Evolutionary conservation across 768 basidiomycete genomes (phyloP).

Genomic region (Suillus americanus): DNA sequence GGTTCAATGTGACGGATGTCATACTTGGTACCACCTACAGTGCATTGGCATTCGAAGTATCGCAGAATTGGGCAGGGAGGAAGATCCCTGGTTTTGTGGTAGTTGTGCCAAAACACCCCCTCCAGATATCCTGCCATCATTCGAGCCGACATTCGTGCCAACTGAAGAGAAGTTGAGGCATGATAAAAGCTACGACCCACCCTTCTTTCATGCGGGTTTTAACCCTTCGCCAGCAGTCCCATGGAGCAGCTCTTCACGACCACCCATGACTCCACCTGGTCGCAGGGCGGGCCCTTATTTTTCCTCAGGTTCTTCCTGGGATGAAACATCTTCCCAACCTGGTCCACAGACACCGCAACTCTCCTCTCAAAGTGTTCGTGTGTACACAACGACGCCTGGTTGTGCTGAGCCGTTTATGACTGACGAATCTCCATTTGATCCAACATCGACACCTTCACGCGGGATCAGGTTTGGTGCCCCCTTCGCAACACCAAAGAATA

Average conservation of each 20-base stretch:
- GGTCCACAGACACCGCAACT: slow-evolving; percentile 58
- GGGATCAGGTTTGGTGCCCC: slow-evolving; percentile 62
- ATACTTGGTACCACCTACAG: slow-evolving; percentile 78
- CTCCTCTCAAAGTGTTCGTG: slow-evolving; percentile 35
- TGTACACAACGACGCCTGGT: slow-evolving; percentile 40
- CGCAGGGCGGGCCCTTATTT: slow-evolving; percentile 27
- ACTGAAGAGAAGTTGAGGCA: slow-evolving; percentile 51
- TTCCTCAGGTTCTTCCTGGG: slow-evolving; percentile 42
- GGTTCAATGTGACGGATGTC: slow-evolving; percentile 81
- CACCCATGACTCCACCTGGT: slow-evolving; percentile 53
- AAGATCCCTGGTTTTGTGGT: slow-evolving; percentile 79
- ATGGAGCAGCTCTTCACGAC: slow-evolving; percentile 40
- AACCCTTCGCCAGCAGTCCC: slow-evolving; percentile 56
- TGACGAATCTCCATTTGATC: slow-evolving; percentile 70
- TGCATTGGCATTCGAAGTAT: slow-evolving; percentile 73
- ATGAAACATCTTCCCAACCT: slow-evolving; percentile 46
- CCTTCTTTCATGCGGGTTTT: slow-evolving; percentile 54
- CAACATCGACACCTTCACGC: slow-evolving; percentile 78
- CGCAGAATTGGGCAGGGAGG: slow-evolving; percentile 67
- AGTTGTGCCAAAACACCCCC: slow-evolving; percentile 48
- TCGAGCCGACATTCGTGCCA: slow-evolving; percentile 70
- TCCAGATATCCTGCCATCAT: slow-evolving; percentile 27
- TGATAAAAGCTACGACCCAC: slow-evolving; percentile 47
- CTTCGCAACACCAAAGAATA: slow-evolving; percentile 65
- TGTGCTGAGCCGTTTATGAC: slow-evolving; percentile 32